Evolutionary conservation across 306 rosid species (phyloP), one percentile per base, ranked within the genome.

Genomic region (Senna tora): DNA sequence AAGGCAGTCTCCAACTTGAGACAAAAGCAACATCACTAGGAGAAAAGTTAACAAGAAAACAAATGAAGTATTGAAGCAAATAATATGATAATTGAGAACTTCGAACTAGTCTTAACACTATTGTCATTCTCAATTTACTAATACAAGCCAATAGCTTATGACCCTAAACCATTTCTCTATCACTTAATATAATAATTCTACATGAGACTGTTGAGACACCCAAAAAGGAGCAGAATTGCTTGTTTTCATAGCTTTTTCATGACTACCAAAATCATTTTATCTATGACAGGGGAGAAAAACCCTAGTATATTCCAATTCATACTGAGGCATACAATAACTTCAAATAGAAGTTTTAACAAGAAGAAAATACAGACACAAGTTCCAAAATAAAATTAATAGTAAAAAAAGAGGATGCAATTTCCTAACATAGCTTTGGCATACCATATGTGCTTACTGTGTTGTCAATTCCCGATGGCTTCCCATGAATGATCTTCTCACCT

Each of bases 391-490:
- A 17, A 7, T 7, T 16, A 4, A 4, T 7, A 36, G 39, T 13
- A 38, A 69, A n/a, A 34, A 25, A 52, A 68, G 51, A 49, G 14
- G 68, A 25, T 7, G 59, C 59, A 72, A 65, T 15, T 32, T 22
- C 56, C 7, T 14, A 57, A 49, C 41, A 51, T 43, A 75, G 65
- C 47, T 32, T 52, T 5, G 53, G 71, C 84, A 14, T 85, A 93
- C 98, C 98, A 54, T 93, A 93, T 75, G 96, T 59, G 86, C 97
- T 87, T 22, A 93, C 93, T 7, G 96, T 81, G 81, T 93, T 93
- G 89, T 93, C 98, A 57, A 93, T 85, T 74, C 98, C 98, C 74
- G 98, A 93, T n/a, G 98, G 98, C 77, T 76, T 90, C 70, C 98
- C 98, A 81, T 93, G 98, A 63, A 93, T 59, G 47, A 93, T 88